Conservation (phyloP, 345 rosid species). For the Acer yangbiense region DNA sequence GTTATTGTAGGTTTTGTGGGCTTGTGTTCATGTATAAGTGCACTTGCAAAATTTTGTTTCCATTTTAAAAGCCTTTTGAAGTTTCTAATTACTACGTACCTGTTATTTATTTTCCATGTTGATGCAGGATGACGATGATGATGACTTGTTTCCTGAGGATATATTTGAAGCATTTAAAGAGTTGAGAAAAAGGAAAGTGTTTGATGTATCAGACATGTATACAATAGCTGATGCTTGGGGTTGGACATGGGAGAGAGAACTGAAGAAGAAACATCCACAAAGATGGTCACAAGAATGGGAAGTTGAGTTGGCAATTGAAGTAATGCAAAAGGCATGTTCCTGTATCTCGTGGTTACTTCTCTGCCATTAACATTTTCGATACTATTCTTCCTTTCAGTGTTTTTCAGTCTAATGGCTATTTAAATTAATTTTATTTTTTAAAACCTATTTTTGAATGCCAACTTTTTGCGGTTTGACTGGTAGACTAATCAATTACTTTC, state of each 20-base stretch:
- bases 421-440: too few relatives aligned
- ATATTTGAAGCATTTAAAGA: constrained; percentile 86
- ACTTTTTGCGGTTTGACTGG: background rate
- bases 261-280: constrained; percentile 69
- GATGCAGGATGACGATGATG: constrained; percentile 77
- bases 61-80: too few relatives aligned
- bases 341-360: constrained; percentile 8
- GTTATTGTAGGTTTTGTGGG: background rate
- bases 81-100: too few relatives aligned
- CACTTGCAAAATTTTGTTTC: background rate
- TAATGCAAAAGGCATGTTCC: constrained; percentile 73
- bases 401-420: background rate
- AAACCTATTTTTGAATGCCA: background rate
- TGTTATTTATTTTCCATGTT: constrained; percentile 10
- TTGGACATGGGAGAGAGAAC: constrained; percentile 96
- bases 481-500: background rate
- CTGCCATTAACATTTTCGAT: background rate
- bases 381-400: too few relatives aligned
- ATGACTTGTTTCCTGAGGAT: constrained; percentile 92
- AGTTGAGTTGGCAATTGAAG: constrained; percentile 79
- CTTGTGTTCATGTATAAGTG: background rate
- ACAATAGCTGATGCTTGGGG: constrained; percentile 98
- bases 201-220: constrained; percentile 85
- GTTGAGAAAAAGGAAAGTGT: constrained; percentile 73
- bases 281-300: constrained; percentile 98